Base-by-base conservation (phyloP, 139 green algal genomes). In the Astrephomene gubernaculifera region DNA sequence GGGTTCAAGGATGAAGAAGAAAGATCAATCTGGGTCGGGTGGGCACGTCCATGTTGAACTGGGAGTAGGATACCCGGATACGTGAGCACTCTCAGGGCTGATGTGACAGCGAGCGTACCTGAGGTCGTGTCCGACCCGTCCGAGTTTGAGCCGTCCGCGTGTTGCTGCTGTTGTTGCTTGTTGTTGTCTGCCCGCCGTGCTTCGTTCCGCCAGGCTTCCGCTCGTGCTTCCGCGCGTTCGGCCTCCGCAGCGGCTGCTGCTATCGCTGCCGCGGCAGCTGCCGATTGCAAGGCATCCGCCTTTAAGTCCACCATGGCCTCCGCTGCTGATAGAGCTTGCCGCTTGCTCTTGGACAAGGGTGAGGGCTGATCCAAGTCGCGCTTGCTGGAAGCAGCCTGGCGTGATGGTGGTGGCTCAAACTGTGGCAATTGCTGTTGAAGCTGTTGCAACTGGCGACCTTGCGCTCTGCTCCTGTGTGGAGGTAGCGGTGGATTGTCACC, bases 91-190 rank as follows among this genome's bases (percentile, higher is more conserved):
- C n/a, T n/a, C n/a, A n/a, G n/a, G n/a, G n/a, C n/a, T n/a, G n/a
- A n/a, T n/a, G n/a, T n/a, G n/a, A n/a, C 21, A 64, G 9, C 54
- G 2, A 25, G 57, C 71, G 31, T 41, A 80, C 71, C 71, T 67
- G 71, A 80, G 4, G 71, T 44, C 71, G 71, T 79, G 31, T 79
- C 71, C 4, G 71, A 79, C 8, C 71, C 71, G 2, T 80, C 71
- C 2, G 71, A 80, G 22, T 80, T 41, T 12, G 44, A 80, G 6
- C 45, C 71, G 17, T 80, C 71, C 49, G 31, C 27, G 24, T 6
- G 38, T 39, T 53, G 38, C 36, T 75, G 68, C 68, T 75, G 38
- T 39, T 33, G 33, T 24, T 38, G 38, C 68, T n/a, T n/a, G n/a
- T n/a, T n/a, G n/a, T n/a, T n/a, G n/a, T 75, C 68, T 9, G 68